Percentiles rank a stretch among this genome's conserved stretches.
Conservation (phyloP, 306 rosid genomes). For the Medicago ruthenica region DNA sequence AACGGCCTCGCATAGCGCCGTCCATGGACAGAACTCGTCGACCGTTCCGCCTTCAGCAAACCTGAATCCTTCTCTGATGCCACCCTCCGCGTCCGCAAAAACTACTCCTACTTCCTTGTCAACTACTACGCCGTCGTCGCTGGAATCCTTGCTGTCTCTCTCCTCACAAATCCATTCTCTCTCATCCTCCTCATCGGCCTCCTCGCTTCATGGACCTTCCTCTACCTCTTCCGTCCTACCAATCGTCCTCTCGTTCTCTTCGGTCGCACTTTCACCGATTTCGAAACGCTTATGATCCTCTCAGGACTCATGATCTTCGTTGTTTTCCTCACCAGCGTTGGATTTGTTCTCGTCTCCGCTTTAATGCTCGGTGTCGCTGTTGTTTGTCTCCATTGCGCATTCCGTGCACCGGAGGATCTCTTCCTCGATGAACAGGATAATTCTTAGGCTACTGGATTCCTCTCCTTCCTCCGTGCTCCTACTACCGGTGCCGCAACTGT, state of each 20-base stretch:
- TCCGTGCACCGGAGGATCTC: conserved; percentile 88
- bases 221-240: conserved; percentile 90
- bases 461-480: conserved; percentile 65
- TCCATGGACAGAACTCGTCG: conserved; percentile 81
- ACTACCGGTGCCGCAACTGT: conserved; percentile 51
- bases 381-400: conserved; percentile 78
- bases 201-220: conserved; percentile 85
- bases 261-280: conserved; percentile 74
- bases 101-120: conserved; percentile 83
- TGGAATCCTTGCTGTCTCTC: conserved; percentile 64
- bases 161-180: conserved; percentile 75
- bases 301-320: conserved; percentile 60
- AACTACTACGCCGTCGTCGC: conserved; percentile 70
- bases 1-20: conserved; percentile 82
- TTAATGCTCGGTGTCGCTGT: conserved; percentile 64
- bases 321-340: conserved; percentile 85
- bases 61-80: conserved; percentile 87
- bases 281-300: conserved; percentile 70
- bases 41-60: conserved; percentile 74
- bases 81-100: conserved; percentile 80
- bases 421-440: conserved; percentile 78
- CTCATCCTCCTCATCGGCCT: conserved; percentile 67
- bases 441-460: conserved; percentile 61
- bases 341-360: conserved; percentile 75
- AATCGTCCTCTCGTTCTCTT: conserved; percentile 87